Evolutionary conservation across 139 green algal species (phyloP).

Genomic region (Astrephomene gubernaculifera): DNA sequence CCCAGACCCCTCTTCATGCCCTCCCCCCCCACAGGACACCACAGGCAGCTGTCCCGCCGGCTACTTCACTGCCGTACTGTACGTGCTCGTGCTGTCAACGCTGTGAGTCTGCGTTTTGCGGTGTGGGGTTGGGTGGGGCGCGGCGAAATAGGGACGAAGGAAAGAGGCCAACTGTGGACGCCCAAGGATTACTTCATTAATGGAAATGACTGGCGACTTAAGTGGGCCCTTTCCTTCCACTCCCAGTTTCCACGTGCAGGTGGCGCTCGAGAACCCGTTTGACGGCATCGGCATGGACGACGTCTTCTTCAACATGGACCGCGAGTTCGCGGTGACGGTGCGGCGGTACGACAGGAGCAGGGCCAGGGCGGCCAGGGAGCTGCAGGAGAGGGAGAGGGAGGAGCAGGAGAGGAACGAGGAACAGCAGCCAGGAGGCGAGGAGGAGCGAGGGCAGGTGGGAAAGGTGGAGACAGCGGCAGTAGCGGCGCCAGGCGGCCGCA

Average conservation of each 20-base stretch:
- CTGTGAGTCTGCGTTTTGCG: neutral
- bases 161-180: no score
- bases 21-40: neutral
- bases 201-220: no score
- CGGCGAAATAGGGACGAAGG: no score
- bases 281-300: slow-evolving; percentile 39
- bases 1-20: neutral
- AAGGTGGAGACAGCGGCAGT: no score
- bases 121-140: neutral
- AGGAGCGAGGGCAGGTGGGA: neutral
- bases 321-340: slow-evolving; percentile 16
- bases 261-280: slow-evolving; percentile 45
- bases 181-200: no score
- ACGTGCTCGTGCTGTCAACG: slow-evolving; percentile 26
- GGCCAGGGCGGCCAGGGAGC: neutral
- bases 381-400: neutral
- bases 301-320: slow-evolving; percentile 34
- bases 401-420: neutral
- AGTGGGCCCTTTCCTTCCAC: no score
- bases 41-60: slow-evolving; percentile 23
- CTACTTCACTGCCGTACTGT: slow-evolving; percentile 28
- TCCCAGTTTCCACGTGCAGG: slow-evolving; percentile 35
- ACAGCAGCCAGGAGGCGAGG: neutral
- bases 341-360: neutral
- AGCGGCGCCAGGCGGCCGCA: no score